Percentiles rank a stretch among this genome's conserved stretches.
Conservation (phyloP, 345 rosid genomes). For the Sonneratia alba region DNA sequence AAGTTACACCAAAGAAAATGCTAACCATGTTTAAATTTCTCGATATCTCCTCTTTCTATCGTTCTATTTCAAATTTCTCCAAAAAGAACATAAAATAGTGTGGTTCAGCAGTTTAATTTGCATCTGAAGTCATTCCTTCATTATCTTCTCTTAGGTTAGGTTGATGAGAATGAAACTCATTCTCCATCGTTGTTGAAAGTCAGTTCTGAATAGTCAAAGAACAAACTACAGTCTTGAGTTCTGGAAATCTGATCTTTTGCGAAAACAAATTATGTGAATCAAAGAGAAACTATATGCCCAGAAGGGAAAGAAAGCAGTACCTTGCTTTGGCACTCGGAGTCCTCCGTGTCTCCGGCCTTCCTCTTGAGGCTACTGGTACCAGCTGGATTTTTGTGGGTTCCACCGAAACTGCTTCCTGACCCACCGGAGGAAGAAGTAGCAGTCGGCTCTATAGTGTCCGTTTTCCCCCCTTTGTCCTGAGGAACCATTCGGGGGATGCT, state of each 20-base stretch:
- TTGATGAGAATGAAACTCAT: too few species aligned
- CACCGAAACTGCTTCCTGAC: conserved; percentile 51
- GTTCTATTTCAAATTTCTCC: background rate
- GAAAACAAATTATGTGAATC: too few species aligned
- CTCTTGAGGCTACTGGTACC: conserved; percentile 36
- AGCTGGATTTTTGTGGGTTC: conserved; percentile 32
- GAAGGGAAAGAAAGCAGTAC: conserved; percentile 16
- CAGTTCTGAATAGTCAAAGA: too few species aligned
- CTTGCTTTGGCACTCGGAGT: conserved; percentile 52
- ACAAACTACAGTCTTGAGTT: too few species aligned
- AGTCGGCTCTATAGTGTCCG: conserved; percentile 16
- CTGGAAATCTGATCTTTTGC: too few species aligned
- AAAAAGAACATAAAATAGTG: background rate
- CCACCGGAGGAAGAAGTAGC: conserved; percentile 55
- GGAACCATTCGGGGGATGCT: conserved; percentile 7
- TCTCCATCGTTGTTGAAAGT: too few species aligned
- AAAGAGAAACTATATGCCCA: too few species aligned
- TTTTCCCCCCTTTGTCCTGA: background rate
- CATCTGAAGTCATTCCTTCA: too few species aligned
- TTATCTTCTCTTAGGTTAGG: too few species aligned
- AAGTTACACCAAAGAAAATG: too few species aligned
- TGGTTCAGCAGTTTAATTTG: too few species aligned
- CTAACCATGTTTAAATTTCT: background rate
- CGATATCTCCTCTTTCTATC: too few species aligned
- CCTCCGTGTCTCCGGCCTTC: conserved; percentile 44